A percentile compares a stretch with the other conserved stretches of the same genome.
phyloP scores from a whole-genome alignment of 73 alveolate species.

The Durusdinium trenchii region DNA sequence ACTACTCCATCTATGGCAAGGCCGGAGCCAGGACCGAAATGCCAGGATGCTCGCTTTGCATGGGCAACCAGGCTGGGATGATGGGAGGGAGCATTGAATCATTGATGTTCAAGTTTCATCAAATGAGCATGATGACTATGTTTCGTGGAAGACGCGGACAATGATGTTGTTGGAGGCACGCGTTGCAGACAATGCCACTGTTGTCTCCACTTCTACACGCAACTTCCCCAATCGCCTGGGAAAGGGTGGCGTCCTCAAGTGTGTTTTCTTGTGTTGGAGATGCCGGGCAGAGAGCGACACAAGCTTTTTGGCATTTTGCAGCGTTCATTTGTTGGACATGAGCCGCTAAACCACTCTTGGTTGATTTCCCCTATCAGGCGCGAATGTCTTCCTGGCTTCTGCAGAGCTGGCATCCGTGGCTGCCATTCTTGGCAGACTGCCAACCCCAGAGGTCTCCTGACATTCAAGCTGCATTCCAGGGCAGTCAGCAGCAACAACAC shows the following conservation, averaged over 20 bases:
- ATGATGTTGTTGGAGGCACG: slow-evolving; percentile 35
- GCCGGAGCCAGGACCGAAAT: slow-evolving; percentile 93
- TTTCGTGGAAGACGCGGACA: not conserved
- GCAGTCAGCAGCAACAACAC: no score
- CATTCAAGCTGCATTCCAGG: not conserved
- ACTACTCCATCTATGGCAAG: slow-evolving; percentile 79
- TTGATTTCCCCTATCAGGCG: not conserved
- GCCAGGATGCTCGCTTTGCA: slow-evolving; percentile 95
- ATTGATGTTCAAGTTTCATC: not conserved
- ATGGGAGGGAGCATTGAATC: not conserved
- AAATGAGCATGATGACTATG: not conserved
- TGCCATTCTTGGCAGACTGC: slow-evolving; percentile 79
- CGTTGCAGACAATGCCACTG: slow-evolving; percentile 94
- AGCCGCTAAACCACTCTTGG: no score
- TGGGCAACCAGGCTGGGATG: slow-evolving; percentile 90
- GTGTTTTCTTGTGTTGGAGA: not conserved
- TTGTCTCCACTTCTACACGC: slow-evolving; percentile 94
- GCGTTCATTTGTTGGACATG: not conserved
- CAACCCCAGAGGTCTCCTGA: slow-evolving; percentile 41
- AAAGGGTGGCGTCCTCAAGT: slow-evolving; percentile 28
- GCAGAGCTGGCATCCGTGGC: slow-evolving; percentile 88
- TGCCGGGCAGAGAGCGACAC: not conserved
- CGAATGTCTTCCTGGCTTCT: slow-evolving; percentile 79
- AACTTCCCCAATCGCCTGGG: slow-evolving; percentile 95
- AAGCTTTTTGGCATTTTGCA: not conserved